Evolutionary conservation across 1,139 yeast species (phyloP).

Genomic region (Candida tropicalis): DNA sequence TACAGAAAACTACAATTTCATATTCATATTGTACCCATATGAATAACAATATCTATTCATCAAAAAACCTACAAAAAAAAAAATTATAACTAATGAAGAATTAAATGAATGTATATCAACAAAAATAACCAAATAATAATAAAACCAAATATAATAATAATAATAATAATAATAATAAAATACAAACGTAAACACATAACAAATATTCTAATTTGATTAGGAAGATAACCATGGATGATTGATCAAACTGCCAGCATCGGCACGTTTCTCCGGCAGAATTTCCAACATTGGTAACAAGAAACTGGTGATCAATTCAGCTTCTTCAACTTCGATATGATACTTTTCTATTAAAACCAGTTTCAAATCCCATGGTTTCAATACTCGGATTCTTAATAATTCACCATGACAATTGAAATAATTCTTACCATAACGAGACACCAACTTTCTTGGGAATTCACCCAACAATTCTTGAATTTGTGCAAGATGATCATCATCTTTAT

Average conservation of each 20-base stretch:
- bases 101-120: too few species aligned
- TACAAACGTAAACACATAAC: neutral
- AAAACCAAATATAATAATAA: neutral
- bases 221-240: conserved; percentile 71
- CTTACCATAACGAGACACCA: conserved; percentile 52
- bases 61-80: too few species aligned
- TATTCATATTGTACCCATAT: too few species aligned
- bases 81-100: too few species aligned
- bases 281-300: conserved; percentile 75
- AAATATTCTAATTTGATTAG: neutral
- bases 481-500: conserved; percentile 82
- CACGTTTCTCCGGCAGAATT: conserved; percentile 69
- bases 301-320: conserved; percentile 40
- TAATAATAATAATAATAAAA: too few species aligned
- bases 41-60: too few species aligned
- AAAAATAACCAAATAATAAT: too few species aligned
- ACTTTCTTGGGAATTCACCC: conserved; percentile 56
- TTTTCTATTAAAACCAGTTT: conserved; percentile 66
- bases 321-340: conserved; percentile 40
- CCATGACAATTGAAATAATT: conserved; percentile 24
- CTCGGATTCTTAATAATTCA: conserved; percentile 55
- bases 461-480: conserved; percentile 76
- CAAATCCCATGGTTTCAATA: conserved; percentile 71
- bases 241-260: conserved; percentile 81
- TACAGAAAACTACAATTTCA: too few species aligned